Evolutionary conservation across 768 basidiomycete species (phyloP).

Genomic region (Heimioporus sp.): DNA sequence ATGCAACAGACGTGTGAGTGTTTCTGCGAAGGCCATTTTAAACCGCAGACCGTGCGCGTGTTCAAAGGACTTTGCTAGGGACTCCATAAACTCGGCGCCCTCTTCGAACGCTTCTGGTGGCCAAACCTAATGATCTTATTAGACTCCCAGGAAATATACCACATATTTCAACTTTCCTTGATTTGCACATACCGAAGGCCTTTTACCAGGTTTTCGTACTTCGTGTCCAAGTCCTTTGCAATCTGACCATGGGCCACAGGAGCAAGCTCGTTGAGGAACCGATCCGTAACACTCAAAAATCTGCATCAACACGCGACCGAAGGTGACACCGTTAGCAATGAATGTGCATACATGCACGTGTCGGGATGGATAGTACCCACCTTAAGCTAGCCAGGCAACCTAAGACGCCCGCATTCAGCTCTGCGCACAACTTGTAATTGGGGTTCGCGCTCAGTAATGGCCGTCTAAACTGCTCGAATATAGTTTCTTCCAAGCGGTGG

Average conservation of each 20-base stretch:
- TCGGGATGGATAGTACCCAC: conserved; percentile 39
- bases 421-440: conserved; percentile 79
- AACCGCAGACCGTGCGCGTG: conserved; percentile 81
- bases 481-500: conserved; percentile 80
- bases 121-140: conserved; percentile 62
- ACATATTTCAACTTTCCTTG: conserved; percentile 48
- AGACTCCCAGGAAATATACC: not conserved
- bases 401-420: conserved; percentile 80
- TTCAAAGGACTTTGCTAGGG: conserved; percentile 77
- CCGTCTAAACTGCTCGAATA: conserved; percentile 79
- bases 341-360: not conserved
- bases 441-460: conserved; percentile 63
- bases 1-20: conserved; percentile 72
- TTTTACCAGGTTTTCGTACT: conserved; percentile 80
- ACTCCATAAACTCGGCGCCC: conserved; percentile 87
- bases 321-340: not conserved
- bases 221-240: conserved; percentile 75
- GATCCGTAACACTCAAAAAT: conserved; percentile 90
- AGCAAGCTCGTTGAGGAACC: conserved; percentile 76
- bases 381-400: conserved; percentile 80
- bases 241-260: conserved; percentile 76
- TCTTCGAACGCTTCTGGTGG: conserved; percentile 92
- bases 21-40: conserved; percentile 85
- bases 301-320: conserved; percentile 35
- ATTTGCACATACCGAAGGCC: conserved; percentile 82